These are phyloP conservation scores for Orbilia blumenaviensis DNA, from an alignment of 2,329 filamentous ascomycete genomes.

Conservation along the genomic window DNA sequence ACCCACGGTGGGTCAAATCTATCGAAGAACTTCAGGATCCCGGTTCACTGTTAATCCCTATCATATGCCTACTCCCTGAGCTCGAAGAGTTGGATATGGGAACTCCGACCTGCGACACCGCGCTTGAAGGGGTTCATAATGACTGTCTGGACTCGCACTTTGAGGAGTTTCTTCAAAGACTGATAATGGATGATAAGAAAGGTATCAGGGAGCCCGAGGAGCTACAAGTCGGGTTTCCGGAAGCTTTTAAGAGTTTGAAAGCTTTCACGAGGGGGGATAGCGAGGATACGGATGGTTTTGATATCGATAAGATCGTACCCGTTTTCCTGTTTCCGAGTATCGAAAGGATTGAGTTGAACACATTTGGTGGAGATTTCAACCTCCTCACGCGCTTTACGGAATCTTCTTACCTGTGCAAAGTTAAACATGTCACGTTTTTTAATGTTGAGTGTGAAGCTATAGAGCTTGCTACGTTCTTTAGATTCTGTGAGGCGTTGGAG, in stretches of 20 bases:
- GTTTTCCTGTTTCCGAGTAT: constrained; percentile 33
- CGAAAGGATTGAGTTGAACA: neutral
- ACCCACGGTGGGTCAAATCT: constrained; percentile 1
- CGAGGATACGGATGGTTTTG: constrained; percentile 18
- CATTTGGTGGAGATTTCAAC: constrained; percentile 17
- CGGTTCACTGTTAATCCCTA: constrained; percentile 21
- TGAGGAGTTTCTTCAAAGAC: constrained; percentile 1
- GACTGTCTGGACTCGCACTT: constrained; percentile 4
- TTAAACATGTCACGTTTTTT: constrained; percentile 2
- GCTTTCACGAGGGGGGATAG: neutral
- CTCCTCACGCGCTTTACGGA: neutral
- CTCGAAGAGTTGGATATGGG: constrained; percentile 24
- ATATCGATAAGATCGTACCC: neutral
- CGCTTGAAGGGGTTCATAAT: neutral
- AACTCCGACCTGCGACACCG: neutral
- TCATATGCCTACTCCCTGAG: constrained; percentile 5
- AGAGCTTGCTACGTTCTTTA: constrained; percentile 22
- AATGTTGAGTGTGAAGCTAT: constrained; percentile 3
- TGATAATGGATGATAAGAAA: constrained; percentile 8
- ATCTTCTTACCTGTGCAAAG: neutral
- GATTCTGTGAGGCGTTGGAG: constrained; percentile 20
- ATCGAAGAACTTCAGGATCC: constrained; percentile 21
- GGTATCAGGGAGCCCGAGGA: neutral
- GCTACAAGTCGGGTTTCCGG: neutral
- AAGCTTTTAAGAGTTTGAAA: constrained; percentile 7